Evolutionary conservation across 2,329 filamentous ascomycete genomes (phyloP), one percentile per base, ranked within the genome.

Genomic region (Cercospora zeae-maydis): DNA sequence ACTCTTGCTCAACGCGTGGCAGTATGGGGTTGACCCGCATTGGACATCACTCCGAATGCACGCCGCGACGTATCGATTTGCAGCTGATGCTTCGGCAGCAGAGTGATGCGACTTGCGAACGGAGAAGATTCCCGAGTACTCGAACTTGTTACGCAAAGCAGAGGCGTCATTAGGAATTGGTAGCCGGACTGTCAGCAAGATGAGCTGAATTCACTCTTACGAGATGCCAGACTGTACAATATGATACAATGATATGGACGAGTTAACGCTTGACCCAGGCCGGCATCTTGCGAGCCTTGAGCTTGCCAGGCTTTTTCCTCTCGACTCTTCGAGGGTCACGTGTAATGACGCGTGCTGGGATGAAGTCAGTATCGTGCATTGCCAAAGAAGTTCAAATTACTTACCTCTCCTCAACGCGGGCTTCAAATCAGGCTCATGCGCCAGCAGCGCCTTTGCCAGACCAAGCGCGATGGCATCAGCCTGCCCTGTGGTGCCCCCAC

Each of bases 231-330:
- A 53, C 47, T 61, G 49, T 58, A 61, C 58, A 63, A 42, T 64
- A 64, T 64, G 21, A 61, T 61, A 61, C 62, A 63, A 55, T 30
- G 56, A 34, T 39, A 52, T 39, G 36, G 39, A 39, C 34, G 34
- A 36, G 30, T 67, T 71, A 88, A 76, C 86, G 82, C 87, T 97
- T 98, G 84, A 98, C 93, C 95, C 96, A 99, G 72, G 95, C 86
- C 64, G 93, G 93, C 87, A 90, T 96, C 87, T 99, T 99, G 80
- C 95, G 90, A 63, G 95, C 93, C 85, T 99, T 99, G 80, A 96
- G 79, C 74, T 92, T 91, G 71, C 95, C 96, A 62, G 92, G 86
- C 86, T 99, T 98, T 88, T 99, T 99, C 77, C 95, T 93, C 81
- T 99, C 95, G 70, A 99, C 96, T 74, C 84, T 88, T 80, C 93